Base-by-base conservation (phyloP, 352 stramenopile species). In the Globisporangium lucens region DNA sequence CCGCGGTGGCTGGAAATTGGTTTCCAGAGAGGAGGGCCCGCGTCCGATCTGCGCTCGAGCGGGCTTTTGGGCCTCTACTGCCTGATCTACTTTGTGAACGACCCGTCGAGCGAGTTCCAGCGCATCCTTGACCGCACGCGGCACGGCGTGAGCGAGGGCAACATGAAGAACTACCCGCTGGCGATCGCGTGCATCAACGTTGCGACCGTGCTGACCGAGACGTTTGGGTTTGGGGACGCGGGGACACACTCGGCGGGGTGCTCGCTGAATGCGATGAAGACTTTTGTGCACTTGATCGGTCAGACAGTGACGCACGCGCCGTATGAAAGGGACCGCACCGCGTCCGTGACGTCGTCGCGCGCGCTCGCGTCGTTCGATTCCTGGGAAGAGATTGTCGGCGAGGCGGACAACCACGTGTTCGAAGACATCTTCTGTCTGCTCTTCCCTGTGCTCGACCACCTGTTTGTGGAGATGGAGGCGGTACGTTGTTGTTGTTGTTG, bases 111-210 rank as follows among this genome's bases (percentile, higher is more conserved):
- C 41, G 76, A 92, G 41, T 91, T 91, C 52, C 71, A 84, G 66
- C 78, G 83, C 20, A 94, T 93, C 55, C 74, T 93, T 29, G 77
- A 83, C 24, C 82, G 88, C 46, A 94, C 85, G 6, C 80, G 86
- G 12, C 85, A 92, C 75, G 87, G 86, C 65, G 86, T 94, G 63
- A 94, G 88, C 68, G 79, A 89, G 74, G 88, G 86, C 46, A 91
- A 95, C 75, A 89, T 95, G 82, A 93, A 93, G 65, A 94, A 93
- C 74, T 95, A 95, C 56, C 88, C 88, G 24, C 72, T 95, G n/a
- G 86, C 86, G 27, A 92, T 95, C 58, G 88, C 82, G 13, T 94
- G 88, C 67, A 95, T 95, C 72, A 95, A 95, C 61, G 86, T 95
- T 10, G 74, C 86, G 1, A 72, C 80, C 5, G 77, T 91, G 60